A percentile compares a stretch with the other conserved stretches of the same genome.
These are phyloP conservation scores for Phytophthora pluvialis DNA, from an alignment of 352 stramenopile genomes.

Conservation along the genomic window DNA sequence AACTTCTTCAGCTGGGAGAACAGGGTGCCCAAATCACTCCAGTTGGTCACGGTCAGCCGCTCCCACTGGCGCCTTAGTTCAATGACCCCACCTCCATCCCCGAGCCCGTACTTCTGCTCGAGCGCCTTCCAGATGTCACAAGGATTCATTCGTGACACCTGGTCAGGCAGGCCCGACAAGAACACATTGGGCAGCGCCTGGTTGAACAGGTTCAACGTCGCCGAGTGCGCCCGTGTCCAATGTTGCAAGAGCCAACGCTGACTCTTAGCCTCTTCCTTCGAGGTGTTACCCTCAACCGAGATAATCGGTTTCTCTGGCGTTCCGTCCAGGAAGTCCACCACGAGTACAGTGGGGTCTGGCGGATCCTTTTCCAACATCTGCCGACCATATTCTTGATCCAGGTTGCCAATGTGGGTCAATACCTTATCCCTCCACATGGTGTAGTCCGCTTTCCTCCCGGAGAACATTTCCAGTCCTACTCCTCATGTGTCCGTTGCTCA, in stretches of 20 bases:
- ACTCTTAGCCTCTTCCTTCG: background rate
- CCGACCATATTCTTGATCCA: background rate
- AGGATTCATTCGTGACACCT: too few species aligned
- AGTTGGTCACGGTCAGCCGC: conserved; percentile 1
- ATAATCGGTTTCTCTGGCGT: background rate
- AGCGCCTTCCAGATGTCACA: too few species aligned
- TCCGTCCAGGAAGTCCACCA: conserved; percentile 16
- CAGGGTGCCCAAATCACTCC: background rate
- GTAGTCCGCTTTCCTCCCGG: background rate
- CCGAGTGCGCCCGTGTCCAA: conserved; percentile 4
- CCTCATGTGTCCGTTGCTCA: background rate
- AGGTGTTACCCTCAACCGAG: background rate
- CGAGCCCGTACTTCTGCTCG: background rate
- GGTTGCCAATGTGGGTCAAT: conserved; percentile 5
- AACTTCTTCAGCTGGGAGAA: conserved; percentile 8
- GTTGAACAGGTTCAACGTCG: background rate
- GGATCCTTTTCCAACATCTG: conserved; percentile 23
- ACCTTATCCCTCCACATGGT: conserved; percentile 25
- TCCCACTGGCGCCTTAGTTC: background rate
- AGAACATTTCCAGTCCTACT: conserved; percentile 1
- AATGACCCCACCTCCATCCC: too few species aligned
- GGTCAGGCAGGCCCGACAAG: too few species aligned
- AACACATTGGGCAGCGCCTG: too few species aligned
- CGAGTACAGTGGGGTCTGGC: background rate
- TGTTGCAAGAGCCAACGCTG: background rate